Evolutionary conservation across 352 stramenopile species (phyloP).

Genomic region (Globisporangium spiculum): DNA sequence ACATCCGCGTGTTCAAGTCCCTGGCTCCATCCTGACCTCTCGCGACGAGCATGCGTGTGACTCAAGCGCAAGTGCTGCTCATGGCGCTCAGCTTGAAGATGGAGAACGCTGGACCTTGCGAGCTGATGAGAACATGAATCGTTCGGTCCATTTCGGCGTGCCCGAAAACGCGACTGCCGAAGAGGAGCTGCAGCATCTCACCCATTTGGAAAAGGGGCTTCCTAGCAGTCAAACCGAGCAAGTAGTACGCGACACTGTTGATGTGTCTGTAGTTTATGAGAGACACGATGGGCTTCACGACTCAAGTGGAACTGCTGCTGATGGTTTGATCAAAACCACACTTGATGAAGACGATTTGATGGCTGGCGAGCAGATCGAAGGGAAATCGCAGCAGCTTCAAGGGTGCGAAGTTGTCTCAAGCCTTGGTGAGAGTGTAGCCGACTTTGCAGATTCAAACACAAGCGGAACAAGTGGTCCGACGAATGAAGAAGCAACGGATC

Average conservation of each 20-base stretch:
- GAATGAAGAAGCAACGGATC: not conserved
- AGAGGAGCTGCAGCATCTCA: not conserved
- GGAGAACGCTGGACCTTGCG: not conserved
- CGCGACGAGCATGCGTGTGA: not conserved
- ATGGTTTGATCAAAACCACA: not conserved
- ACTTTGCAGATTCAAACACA: not conserved
- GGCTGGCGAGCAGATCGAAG: not conserved
- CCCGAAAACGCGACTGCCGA: not conserved
- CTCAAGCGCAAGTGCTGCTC: not conserved
- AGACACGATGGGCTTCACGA: not conserved
- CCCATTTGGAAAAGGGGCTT: not conserved
- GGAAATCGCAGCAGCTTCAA: slow-evolving; percentile 6
- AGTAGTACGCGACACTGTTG: not conserved
- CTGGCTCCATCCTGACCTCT: not conserved
- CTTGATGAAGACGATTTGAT: not conserved
- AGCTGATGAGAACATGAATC: not conserved
- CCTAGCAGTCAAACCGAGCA: not conserved
- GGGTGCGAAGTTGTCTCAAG: not conserved
- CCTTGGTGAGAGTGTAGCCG: not conserved
- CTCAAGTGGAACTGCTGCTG: not conserved
- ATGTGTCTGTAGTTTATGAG: not conserved
- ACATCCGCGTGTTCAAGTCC: slow-evolving; percentile 19
- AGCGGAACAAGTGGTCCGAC: not conserved
- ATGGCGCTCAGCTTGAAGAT: not conserved
- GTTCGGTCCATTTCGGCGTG: not conserved